Base-by-base conservation (phyloP, 768 basidiomycete species). In the Paxillus rubicundulus region DNA sequence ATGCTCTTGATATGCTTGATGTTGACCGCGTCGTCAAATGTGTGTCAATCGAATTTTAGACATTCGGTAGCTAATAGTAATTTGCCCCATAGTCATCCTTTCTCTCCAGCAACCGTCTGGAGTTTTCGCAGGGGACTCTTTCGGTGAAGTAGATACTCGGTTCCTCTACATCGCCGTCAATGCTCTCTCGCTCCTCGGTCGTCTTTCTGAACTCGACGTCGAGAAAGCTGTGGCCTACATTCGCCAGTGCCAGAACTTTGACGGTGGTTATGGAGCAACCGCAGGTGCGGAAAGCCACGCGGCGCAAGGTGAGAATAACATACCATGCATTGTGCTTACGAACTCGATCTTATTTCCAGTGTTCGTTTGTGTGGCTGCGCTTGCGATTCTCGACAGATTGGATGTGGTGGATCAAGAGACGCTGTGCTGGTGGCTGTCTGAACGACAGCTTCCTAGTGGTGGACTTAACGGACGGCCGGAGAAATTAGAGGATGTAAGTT, bases 391-490 rank as follows among this genome's bases (percentile, higher is more conserved):
- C 13, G 89, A 92, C 67, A 71, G 85, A 43, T 71, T 98, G 13
- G 89, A 97, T 60, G 77, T 78, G 28, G 79, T 96, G 4, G 92
- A 98, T 62, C 65, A 74, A 2, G 80, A 89, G n/a, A 89, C 83
- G 27, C 72, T 98, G 1, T 87, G 77, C 2, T 95, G 92, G 87
- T 98, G 97, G 97, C 72, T 99, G 3, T 81, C 89, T 6, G 97
- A 98, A 64, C 78, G 97, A 7, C 97, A 99, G 66, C 76, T 97
- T 12, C 88, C 94, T 0, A 92, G 82, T 61, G 97, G 97, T 8
- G 97, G 97, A 0, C 73, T 99, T 53, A 98, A 98, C 59, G 97
- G 96, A 0, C 78, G 97, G n/a, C 97, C 97, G 9, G 92, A 99
- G 67, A 99, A 99, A 72, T 75, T 98, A 32, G 92, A 94, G 72